Evolutionary conservation across 495 filamentous ascomycete genomes (phyloP), one percentile per base, ranked within the genome.

Genomic region (Hamigera avellanea): DNA sequence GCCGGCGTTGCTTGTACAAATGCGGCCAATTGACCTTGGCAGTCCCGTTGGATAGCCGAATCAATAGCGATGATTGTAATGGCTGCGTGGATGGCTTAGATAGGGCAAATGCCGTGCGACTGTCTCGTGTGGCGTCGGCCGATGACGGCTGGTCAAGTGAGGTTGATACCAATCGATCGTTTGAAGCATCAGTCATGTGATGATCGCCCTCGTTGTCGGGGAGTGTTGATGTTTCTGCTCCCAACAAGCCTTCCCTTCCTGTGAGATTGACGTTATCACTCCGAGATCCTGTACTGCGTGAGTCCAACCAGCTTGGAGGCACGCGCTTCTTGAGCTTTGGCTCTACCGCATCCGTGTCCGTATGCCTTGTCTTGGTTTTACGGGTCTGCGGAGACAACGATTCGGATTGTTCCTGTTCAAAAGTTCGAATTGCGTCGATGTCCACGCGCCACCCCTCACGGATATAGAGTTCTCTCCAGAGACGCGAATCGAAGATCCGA

Each of bases 401-500:
- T 23, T 60, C 56, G 8, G 61, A 62, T 35, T 73, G 59, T 37
- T 72, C 64, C 36, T 71, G 66, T 47, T 95, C 88, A 48, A 78
- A 88, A 12, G 55, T 52, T 13, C 59, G 51, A 14, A 95, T 71
- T 42, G 86, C 81, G 12, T 66, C 59, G 10, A 59, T 57, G 43
- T 86, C 74, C 3, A 82, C 69, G 27, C 74, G 75, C 83, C 89
- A 98, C 4, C 93, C 93, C 61, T 95, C 86, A 8, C 70, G 52
- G 21, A 76, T 67, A 50, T 93, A 96, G 1, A 93, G 59, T 7
- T 75, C 67, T 50, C 78, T 75, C 93, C 93, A 98, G 6, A 98
- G 67, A 37, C 81, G 79, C 23, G 82, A 73, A 50, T 96, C 89
- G 26, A 82, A 50, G n/a, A 87, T 80, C 8, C 88, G 69, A 16